Conservation (phyloP, 371 early-diverging fungal species). For the Apophysomyces ossiformis region DNA sequence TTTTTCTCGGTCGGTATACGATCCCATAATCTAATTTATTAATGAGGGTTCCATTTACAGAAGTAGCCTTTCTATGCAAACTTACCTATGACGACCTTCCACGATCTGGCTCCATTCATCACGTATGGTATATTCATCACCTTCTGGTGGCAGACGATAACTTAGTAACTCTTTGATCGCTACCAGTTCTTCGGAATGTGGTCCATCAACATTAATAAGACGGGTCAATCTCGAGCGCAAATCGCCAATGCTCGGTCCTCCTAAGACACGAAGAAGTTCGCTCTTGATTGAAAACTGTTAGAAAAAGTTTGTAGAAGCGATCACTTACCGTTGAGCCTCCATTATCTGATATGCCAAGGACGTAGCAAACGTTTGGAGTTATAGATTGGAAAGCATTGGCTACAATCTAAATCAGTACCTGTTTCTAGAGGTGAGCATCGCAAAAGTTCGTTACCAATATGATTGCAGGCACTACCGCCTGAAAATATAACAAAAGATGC, state of each 20-base stretch:
- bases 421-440: too few species aligned
- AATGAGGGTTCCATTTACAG: background rate
- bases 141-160: conserved; percentile 63
- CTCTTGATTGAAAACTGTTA: conserved; percentile 26
- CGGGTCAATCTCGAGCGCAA: conserved; percentile 65
- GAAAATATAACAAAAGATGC: conserved; percentile 64
- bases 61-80: background rate
- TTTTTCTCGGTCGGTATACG: conserved; percentile 53
- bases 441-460: conserved; percentile 33
- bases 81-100: conserved; percentile 69
- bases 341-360: conserved; percentile 77
- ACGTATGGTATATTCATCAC: conserved; percentile 55
- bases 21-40: conserved; percentile 40
- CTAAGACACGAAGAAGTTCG: conserved; percentile 68
- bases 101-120: conserved; percentile 71
- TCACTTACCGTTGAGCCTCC: conserved; percentile 62
- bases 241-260: conserved; percentile 77
- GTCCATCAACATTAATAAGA: conserved; percentile 54
- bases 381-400: conserved; percentile 56
- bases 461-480: conserved; percentile 77
- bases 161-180: conserved; percentile 71
- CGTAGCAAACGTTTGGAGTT: conserved; percentile 67
- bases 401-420: conserved; percentile 4
- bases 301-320: background rate
- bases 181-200: conserved; percentile 33